These are phyloP conservation scores for Schizonepeta tenuifolia DNA, from an alignment of 257 asterid species.

Conservation along the genomic window DNA sequence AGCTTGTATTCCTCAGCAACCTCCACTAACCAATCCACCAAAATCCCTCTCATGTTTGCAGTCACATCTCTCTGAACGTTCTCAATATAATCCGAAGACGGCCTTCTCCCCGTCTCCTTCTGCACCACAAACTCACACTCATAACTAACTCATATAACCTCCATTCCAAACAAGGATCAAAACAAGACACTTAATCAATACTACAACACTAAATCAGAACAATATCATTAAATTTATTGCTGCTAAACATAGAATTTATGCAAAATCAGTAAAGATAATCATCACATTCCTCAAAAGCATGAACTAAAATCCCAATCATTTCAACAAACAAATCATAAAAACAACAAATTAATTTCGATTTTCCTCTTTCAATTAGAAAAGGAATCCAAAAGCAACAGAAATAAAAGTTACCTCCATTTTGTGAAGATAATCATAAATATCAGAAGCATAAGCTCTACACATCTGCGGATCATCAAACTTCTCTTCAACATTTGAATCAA, in stretches of 20 bases:
- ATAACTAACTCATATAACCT: background rate
- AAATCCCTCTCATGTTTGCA: slow-evolving; percentile 73
- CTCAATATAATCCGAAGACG: slow-evolving; percentile 57
- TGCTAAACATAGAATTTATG: background rate
- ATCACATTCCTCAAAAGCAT: background rate
- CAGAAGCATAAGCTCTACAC: slow-evolving; percentile 67
- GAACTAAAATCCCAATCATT: background rate
- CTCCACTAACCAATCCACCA: slow-evolving; percentile 91
- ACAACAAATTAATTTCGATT: background rate
- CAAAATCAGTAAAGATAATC: background rate
- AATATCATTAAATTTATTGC: background rate
- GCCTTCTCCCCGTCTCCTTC: slow-evolving; percentile 55
- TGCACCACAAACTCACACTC: slow-evolving; percentile 17
- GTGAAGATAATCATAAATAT: slow-evolving; percentile 75
- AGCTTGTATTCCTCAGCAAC: slow-evolving; percentile 81
- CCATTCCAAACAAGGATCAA: background rate
- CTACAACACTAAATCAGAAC: background rate
- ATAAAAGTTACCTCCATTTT: slow-evolving; percentile 64
- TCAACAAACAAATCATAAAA: background rate
- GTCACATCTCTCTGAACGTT: slow-evolving; percentile 69
- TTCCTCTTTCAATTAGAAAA: background rate
- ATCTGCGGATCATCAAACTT: slow-evolving; percentile 67
- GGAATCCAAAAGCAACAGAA: background rate
- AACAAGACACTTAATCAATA: background rate
- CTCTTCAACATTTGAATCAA: slow-evolving; percentile 36